Percentiles rank a stretch among this genome's conserved stretches.
phyloP scores from a whole-genome alignment of 495 filamentous ascomycete species.

The Penicillium desertorum region DNA sequence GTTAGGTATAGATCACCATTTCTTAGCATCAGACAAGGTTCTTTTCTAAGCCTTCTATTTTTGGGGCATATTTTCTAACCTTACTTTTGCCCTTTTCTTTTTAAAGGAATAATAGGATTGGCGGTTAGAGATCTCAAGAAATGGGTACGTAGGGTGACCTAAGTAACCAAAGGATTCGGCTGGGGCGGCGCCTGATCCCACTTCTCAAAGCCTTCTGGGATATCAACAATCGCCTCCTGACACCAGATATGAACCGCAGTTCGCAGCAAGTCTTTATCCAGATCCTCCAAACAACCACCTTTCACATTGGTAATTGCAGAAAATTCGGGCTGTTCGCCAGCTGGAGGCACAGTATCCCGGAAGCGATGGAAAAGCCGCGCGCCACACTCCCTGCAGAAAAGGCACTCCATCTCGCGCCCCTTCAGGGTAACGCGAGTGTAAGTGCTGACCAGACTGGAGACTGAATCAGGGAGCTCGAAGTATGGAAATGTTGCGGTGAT shows the following conservation, averaged over 20 bases:
- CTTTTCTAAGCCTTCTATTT: too few species aligned
- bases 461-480: conserved; percentile 48
- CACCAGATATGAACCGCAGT: conserved; percentile 62
- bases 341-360: conserved; percentile 41
- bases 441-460: conserved; percentile 41
- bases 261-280: conserved; percentile 49
- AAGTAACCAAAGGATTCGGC: conserved; percentile 16
- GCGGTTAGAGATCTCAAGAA: too few species aligned
- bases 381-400: conserved; percentile 62
- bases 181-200: conserved; percentile 23
- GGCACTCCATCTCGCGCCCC: conserved; percentile 50
- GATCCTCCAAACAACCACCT: conserved; percentile 58
- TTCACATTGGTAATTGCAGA: conserved; percentile 54
- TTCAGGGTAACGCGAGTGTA: conserved; percentile 47
- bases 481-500: conserved; percentile 65
- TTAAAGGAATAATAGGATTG: too few species aligned
- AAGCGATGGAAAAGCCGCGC: conserved; percentile 57
- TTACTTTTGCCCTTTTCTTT: too few species aligned
- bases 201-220: conserved; percentile 57
- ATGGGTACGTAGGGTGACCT: not conserved
- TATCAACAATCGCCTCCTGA: conserved; percentile 60
- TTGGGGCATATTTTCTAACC: too few species aligned
- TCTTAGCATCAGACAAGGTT: too few species aligned
- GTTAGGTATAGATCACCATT: too few species aligned
- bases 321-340: conserved; percentile 19